phyloP scores from a whole-genome alignment of 2,329 filamentous ascomycete genomes.

The Ophiostoma ulmi region DNA sequence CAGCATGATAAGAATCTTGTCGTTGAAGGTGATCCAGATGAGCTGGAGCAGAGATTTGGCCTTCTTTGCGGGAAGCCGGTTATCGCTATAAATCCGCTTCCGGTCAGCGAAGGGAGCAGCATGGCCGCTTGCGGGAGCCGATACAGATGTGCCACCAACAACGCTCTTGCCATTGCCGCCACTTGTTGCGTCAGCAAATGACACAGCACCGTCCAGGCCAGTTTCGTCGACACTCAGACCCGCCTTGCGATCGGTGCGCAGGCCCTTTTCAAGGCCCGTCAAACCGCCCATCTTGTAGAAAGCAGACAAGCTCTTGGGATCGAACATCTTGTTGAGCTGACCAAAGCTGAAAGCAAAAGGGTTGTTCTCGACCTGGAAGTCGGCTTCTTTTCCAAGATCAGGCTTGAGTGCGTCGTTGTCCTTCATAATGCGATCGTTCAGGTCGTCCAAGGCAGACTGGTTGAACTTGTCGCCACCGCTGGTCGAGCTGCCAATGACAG shows the following conservation, averaged over 20 bases:
- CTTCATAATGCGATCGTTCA: conserved; percentile 53
- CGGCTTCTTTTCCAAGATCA: conserved; percentile 68
- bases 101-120: conserved; percentile 53
- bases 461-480: conserved; percentile 40
- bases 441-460: conserved; percentile 26
- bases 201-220: conserved; percentile 57
- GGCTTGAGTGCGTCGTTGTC: conserved; percentile 67
- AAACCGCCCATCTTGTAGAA: conserved; percentile 78
- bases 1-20: conserved; percentile 71
- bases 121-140: conserved; percentile 11
- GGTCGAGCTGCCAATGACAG: conserved; percentile 50
- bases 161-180: conserved; percentile 28
- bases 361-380: conserved; percentile 72
- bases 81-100: conserved; percentile 66
- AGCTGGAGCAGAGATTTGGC: conserved; percentile 66
- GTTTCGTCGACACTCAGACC: conserved; percentile 76
- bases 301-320: conserved; percentile 79
- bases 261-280: conserved; percentile 69
- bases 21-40: conserved; percentile 79
- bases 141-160: conserved; percentile 32
- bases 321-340: conserved; percentile 79
- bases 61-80: conserved; percentile 68
- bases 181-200: conserved; percentile 67
- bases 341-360: conserved; percentile 82
- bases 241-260: conserved; percentile 64